phyloP scores from a whole-genome alignment of 345 rosid genomes.

The Populus davidiana region DNA sequence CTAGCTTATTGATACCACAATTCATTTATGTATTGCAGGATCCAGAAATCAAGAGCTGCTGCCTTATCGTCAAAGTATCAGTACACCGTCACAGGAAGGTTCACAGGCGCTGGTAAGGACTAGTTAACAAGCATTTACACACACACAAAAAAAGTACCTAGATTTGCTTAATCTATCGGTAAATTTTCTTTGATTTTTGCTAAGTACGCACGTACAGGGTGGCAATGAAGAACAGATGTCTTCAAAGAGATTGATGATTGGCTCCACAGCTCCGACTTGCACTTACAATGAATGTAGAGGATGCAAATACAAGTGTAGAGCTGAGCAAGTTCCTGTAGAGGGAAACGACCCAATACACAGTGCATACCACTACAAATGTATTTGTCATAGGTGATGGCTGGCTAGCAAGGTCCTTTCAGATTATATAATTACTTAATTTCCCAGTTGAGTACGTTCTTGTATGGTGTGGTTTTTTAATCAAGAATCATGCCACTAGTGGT shows the following conservation, averaged over 20 bases:
- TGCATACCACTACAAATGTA: conserved; percentile 86
- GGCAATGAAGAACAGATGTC: too few species aligned
- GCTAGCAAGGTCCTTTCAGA: too few species aligned
- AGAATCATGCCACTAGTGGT: background rate
- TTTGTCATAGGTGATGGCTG: conserved; percentile 55
- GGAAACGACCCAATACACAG: conserved; percentile 90
- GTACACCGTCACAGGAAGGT: background rate
- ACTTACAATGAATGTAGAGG: conserved; percentile 93
- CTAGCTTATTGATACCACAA: too few species aligned
- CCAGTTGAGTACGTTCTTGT: too few species aligned
- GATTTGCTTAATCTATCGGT: too few species aligned
- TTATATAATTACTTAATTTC: background rate
- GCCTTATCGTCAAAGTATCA: conserved; percentile 20
- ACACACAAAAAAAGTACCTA: too few species aligned
- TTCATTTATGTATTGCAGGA: conserved; percentile 31
- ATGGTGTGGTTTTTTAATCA: too few species aligned
- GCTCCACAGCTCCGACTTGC: conserved; percentile 89
- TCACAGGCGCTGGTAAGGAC: conserved; percentile 37
- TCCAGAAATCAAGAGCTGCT: conserved; percentile 34
- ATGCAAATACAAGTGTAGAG: conserved; percentile 86
- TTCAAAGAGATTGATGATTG: conserved; percentile 74
- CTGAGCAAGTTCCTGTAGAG: conserved; percentile 94
- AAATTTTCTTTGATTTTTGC: too few species aligned
- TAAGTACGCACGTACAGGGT: too few species aligned
- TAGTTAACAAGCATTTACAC: too few species aligned